Evolutionary conservation across 78 protist species (phyloP).

Genomic region (Dictyostelium intermedium): DNA sequence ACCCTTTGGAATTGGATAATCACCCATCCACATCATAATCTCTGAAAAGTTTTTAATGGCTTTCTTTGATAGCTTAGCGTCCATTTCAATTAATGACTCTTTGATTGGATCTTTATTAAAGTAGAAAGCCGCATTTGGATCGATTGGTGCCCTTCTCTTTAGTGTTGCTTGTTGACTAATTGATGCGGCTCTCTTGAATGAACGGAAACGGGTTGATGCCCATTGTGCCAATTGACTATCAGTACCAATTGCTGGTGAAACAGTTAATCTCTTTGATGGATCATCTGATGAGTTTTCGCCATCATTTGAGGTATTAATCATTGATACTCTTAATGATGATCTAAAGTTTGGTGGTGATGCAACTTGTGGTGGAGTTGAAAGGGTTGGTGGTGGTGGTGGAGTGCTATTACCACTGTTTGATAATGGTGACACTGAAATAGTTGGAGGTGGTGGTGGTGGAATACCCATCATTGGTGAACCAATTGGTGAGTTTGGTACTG

Average conservation of each 20-base stretch:
- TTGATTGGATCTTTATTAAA: slow-evolving; percentile 69
- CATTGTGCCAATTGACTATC: slow-evolving; percentile 10
- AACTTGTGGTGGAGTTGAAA: slow-evolving; percentile 32
- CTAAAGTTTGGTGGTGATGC: slow-evolving; percentile 20
- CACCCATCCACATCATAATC: slow-evolving; percentile 73
- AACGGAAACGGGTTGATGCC: slow-evolving; percentile 43
- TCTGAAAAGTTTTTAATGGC: slow-evolving; percentile 27
- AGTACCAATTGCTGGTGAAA: not conserved
- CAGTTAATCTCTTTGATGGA: slow-evolving; percentile 23
- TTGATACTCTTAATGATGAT: not conserved
- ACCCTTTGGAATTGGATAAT: slow-evolving; percentile 58
- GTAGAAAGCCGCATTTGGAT: slow-evolving; percentile 19
- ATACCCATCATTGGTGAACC: slow-evolving; percentile 17
- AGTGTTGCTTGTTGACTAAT: not conserved
- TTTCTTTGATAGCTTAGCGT: slow-evolving; percentile 36
- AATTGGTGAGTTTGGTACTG: not conserved
- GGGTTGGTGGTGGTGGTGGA: not conserved
- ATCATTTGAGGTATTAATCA: not conserved
- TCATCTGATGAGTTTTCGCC: not conserved
- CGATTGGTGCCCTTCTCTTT: slow-evolving; percentile 28
- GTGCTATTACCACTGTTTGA: not conserved
- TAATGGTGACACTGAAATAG: slow-evolving; percentile 13
- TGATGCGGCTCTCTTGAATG: slow-evolving; percentile 4
- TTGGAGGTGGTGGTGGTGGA: slow-evolving; percentile 68
- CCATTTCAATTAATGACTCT: slow-evolving; percentile 46